Percentiles rank a stretch among this genome's conserved stretches.
Conservation (phyloP, 2,329 filamentous ascomycete species). For the Dothistroma septosporum region DNA sequence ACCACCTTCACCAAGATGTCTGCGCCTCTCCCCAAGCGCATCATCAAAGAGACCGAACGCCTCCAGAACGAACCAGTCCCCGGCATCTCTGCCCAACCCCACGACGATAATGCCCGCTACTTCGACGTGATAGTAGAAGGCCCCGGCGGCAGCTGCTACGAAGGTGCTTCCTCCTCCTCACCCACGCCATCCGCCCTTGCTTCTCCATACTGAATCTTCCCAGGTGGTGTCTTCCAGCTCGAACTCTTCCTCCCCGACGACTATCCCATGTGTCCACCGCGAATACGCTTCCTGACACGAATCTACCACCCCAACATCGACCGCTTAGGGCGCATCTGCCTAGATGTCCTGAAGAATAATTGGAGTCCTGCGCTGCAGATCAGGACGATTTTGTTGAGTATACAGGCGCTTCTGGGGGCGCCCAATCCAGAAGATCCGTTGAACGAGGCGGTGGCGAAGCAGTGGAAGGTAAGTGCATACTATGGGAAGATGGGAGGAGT, state of each 20-base stretch:
- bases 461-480: constrained; percentile 64
- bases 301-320: constrained; percentile 99
- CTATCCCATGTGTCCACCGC: constrained; percentile 98
- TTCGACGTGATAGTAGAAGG: constrained; percentile 97
- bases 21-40: constrained; percentile 74
- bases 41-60: constrained; percentile 97
- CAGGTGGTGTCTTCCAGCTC: constrained; percentile 85
- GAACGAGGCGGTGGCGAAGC: constrained; percentile 93
- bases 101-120: constrained; percentile 95
- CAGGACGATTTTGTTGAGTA: constrained; percentile 95
- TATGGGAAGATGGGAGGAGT: background rate
- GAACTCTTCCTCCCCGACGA: constrained; percentile 97
- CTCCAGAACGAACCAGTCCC: constrained; percentile 95
- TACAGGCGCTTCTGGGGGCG: constrained; percentile 91
- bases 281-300: constrained; percentile 97
- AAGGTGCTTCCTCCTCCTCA: constrained; percentile 58
- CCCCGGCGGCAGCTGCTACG: constrained; percentile 86
- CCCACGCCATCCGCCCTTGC: background rate
- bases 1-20: constrained; percentile 48
- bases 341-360: constrained; percentile 98
- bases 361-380: constrained; percentile 98
- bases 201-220: background rate
- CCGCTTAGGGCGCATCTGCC: constrained; percentile 91
- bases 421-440: constrained; percentile 98
- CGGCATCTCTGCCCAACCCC: constrained; percentile 90